A percentile compares a stretch with the other conserved stretches of the same genome.
These are phyloP conservation scores for Syncephalis fuscata DNA, from an alignment of 371 early-diverging fungal species.

Conservation along the genomic window DNA sequence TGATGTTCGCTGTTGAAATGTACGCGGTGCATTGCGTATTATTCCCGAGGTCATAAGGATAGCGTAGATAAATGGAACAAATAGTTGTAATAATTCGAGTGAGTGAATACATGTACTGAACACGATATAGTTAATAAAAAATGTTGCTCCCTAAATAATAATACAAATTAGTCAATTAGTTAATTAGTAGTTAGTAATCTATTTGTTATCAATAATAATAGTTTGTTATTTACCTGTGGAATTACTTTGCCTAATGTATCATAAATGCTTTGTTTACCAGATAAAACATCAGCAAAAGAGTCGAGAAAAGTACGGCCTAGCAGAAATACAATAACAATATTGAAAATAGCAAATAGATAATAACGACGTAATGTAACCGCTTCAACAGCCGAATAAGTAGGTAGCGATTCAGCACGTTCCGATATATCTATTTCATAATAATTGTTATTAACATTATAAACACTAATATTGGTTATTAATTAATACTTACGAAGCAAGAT, in stretches of 20 bases:
- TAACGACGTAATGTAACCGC: constrained; percentile 55
- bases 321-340: constrained; percentile 72
- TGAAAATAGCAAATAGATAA: constrained; percentile 75
- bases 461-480: too few species aligned
- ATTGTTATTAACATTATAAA: too few species aligned
- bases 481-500: constrained; percentile 17
- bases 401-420: constrained; percentile 10
- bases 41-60: constrained; percentile 23
- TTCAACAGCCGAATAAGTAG: constrained; percentile 39
- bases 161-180: too few species aligned
- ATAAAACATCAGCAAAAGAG: constrained; percentile 45
- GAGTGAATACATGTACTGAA: constrained; percentile 51
- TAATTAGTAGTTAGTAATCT: too few species aligned
- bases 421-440: constrained; percentile 36
- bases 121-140: constrained; percentile 61
- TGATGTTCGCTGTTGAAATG: constrained; percentile 27
- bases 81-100: constrained; percentile 52
- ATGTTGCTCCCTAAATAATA: constrained; percentile 50
- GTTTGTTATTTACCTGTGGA: constrained; percentile 19
- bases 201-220: too few species aligned
- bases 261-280: constrained; percentile 44
- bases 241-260: constrained; percentile 47
- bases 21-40: constrained; percentile 51
- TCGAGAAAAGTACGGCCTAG: constrained; percentile 61
- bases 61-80: constrained; percentile 27